A percentile compares a stretch with the other conserved stretches of the same genome.
Conservation (phyloP, 225 moss, liverwort and hornwort genomes). For the Ulota crispa region DNA sequence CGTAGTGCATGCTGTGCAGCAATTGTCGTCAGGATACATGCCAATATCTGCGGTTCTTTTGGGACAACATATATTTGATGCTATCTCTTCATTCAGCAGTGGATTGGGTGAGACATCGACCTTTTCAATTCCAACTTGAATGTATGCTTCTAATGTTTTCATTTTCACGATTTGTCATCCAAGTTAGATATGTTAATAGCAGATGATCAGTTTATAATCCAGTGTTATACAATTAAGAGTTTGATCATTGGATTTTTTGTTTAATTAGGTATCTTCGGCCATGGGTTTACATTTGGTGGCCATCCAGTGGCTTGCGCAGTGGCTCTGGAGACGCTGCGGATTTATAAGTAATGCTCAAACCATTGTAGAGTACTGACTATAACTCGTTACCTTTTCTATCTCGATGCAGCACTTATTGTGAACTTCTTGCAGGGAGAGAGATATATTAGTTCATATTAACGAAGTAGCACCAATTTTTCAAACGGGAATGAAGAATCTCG, state of each 20-base stretch:
- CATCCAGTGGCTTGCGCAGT: slow-evolving; percentile 93
- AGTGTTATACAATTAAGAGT: background rate
- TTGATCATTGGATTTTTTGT: background rate
- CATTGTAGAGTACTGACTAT: background rate
- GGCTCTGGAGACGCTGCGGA: slow-evolving; percentile 67
- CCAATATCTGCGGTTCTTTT: slow-evolving; percentile 82
- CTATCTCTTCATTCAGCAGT: slow-evolving; percentile 60
- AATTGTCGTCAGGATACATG: slow-evolving; percentile 83
- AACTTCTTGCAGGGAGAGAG: slow-evolving; percentile 67
- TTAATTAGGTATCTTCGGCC: slow-evolving; percentile 69
- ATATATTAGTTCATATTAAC: slow-evolving; percentile 61
- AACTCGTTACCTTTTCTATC: background rate
- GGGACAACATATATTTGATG: slow-evolving; percentile 67
- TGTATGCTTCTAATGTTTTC: background rate
- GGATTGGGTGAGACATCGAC: slow-evolving; percentile 50
- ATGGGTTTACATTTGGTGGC: slow-evolving; percentile 91
- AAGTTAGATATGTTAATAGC: background rate
- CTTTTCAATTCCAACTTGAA: background rate
- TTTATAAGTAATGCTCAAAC: slow-evolving; percentile 67
- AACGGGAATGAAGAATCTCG: slow-evolving; percentile 69
- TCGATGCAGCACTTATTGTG: slow-evolving; percentile 7
- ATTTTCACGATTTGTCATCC: background rate
- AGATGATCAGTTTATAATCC: background rate
- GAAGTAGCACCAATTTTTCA: slow-evolving; percentile 75
- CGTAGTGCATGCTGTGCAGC: slow-evolving; percentile 39